Evolutionary conservation across 345 rosid genomes (phyloP).

Genomic region (Sonneratia alba): DNA sequence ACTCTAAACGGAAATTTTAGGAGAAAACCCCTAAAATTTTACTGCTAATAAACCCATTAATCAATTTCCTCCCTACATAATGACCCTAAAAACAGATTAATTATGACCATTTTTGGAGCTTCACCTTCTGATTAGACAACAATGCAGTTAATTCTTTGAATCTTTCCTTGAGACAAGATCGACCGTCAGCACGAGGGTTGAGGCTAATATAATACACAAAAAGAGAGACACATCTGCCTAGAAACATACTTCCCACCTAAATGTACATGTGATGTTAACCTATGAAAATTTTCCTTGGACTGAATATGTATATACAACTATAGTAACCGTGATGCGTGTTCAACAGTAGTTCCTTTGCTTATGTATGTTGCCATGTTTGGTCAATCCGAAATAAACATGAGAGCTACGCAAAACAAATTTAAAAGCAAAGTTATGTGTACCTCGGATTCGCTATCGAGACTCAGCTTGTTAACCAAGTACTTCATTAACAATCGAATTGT

Average conservation of each 20-base stretch:
- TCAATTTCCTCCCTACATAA: not conserved
- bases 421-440: conserved; percentile 38
- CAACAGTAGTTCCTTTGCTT: not conserved
- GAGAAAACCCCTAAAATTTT: not conserved
- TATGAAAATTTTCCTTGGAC: conserved; percentile 8
- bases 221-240: conserved; percentile 22
- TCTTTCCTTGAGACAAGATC: conserved; percentile 10
- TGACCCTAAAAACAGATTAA: not conserved
- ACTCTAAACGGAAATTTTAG: no score
- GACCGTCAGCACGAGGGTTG: conserved; percentile 12
- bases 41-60: not conserved
- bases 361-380: not conserved
- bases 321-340: not conserved
- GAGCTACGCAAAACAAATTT: no score
- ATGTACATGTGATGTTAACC: conserved; percentile 15
- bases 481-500: conserved; percentile 79
- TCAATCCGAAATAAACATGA: not conserved
- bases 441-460: conserved; percentile 85
- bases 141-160: conserved; percentile 7
- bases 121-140: conserved; percentile 14
- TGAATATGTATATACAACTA: not conserved
- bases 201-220: conserved; percentile 14
- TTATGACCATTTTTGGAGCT: not conserved
- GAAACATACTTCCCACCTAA: conserved; percentile 49
- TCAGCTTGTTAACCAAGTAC: conserved; percentile 88